Percentiles rank a stretch among this genome's conserved stretches.
Evolutionary conservation across 495 filamentous ascomycete species (phyloP).

Genomic region (Penicillium diatomitis): DNA sequence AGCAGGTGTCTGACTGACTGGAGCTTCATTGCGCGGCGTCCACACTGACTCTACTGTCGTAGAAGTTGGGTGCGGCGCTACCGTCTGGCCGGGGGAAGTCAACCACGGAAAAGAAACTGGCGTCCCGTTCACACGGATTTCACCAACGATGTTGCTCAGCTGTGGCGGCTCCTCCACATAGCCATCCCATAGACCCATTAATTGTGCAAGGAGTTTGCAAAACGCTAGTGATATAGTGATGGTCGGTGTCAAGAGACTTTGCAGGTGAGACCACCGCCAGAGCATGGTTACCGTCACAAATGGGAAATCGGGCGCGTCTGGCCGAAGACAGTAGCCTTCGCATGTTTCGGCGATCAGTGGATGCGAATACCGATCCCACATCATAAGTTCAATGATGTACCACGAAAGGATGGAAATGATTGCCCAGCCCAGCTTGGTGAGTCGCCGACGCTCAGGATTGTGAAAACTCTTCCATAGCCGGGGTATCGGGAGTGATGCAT

Average conservation of each 20-base stretch:
- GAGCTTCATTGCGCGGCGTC: slow-evolving; percentile 10
- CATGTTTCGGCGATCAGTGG: slow-evolving; percentile 39
- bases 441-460: slow-evolving; percentile 30
- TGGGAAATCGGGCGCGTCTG: slow-evolving; percentile 38
- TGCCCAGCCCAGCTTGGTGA: slow-evolving; percentile 50
- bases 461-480: slow-evolving; percentile 44
- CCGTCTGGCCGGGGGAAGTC: slow-evolving; percentile 4
- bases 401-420: slow-evolving; percentile 40
- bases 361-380: slow-evolving; percentile 55
- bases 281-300: slow-evolving; percentile 40
- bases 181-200: slow-evolving; percentile 36
- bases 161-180: slow-evolving; percentile 30
- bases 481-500: slow-evolving; percentile 47
- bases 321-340: slow-evolving; percentile 36
- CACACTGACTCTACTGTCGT: slow-evolving; percentile 7
- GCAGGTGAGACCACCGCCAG: slow-evolving; percentile 36
- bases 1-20: slow-evolving; percentile 3
- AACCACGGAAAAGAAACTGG: slow-evolving; percentile 19
- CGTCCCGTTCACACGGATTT: slow-evolving; percentile 28
- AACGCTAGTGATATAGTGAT: slow-evolving; percentile 24
- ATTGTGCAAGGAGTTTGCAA: slow-evolving; percentile 24
- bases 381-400: slow-evolving; percentile 50
- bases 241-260: slow-evolving; percentile 21
- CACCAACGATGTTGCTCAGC: slow-evolving; percentile 20
- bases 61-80: not conserved